Evolutionary conservation across 805 yeast species (phyloP).

Genomic region (Diddensiella santjacobensis): DNA sequence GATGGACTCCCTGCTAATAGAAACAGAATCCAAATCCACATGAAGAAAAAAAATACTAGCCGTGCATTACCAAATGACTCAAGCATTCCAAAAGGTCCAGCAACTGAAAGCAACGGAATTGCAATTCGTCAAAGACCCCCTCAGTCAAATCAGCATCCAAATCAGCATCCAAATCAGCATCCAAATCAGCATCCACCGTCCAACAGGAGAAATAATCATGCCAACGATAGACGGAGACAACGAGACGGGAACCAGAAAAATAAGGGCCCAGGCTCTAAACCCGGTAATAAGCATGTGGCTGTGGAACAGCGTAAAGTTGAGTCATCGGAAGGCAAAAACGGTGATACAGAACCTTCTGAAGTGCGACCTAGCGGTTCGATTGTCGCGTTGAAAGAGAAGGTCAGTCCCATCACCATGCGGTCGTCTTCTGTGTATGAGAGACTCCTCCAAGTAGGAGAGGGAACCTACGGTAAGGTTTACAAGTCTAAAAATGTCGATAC

Average conservation of each 20-base stretch:
- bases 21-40: background rate
- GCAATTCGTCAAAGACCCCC: background rate
- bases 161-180: background rate
- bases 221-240: too few species aligned
- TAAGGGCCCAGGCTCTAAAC: too few species aligned
- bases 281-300: too few species aligned
- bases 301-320: too few species aligned
- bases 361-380: too few species aligned
- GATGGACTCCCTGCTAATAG: background rate
- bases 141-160: background rate
- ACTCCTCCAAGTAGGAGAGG: conserved; percentile 94
- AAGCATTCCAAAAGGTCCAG: background rate
- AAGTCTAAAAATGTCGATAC: conserved; percentile 75
- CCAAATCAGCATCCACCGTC: background rate
- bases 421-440: conserved; percentile 51
- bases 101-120: background rate
- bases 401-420: conserved; percentile 12
- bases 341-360: too few species aligned
- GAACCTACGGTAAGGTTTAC: conserved; percentile 95
- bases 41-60: background rate
- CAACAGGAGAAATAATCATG: too few species aligned
- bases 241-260: too few species aligned
- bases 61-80: background rate
- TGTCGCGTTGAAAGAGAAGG: background rate
- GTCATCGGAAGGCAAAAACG: too few species aligned